Evolutionary conservation across 2,329 filamentous ascomycete species (phyloP), one percentile per base, ranked within the genome.

Genomic region (Zopfia rhizophila): DNA sequence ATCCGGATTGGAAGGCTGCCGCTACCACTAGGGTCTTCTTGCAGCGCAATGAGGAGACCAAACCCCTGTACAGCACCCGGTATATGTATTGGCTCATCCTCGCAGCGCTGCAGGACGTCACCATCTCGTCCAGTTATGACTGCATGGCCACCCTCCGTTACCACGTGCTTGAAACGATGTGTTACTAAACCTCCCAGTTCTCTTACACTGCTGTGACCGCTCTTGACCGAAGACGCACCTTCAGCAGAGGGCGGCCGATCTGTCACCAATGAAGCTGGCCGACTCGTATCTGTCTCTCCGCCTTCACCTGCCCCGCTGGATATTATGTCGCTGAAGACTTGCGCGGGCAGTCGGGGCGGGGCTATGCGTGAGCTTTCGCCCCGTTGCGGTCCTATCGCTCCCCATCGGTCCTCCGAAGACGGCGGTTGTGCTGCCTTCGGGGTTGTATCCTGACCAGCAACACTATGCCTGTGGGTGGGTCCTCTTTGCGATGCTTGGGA

Each of bases 81-180:
- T 1, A 91, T 87, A 55, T 93, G 90, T 18, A 96, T 96, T 0
- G 91, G 91, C 61, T 96, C 91, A 61, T 96, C 91, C 69, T 96
- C 91, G 63, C 91, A 96, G 39, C 85, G 82, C 65, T 95, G 89
- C 31, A 94, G 74, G 1, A 80, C 83, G 2, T 84, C 81, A 2
- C 85, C 87, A 40, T 90, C 85, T 43, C 88, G 81, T 5, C 91
- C 91, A 1, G 90, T 94, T 41, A 96, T 89, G 21, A 96, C 82
- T 18, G 88, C 85, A 72, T 96, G 90, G 0, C 91, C 91, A 12
- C 85, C 88, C 2, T 89, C 84, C 0, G 89, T 91, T 18, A 87
- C 75, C 3, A 89, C 78, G 63, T 96, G 90, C 56, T 86, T 88
- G 72, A 95, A 96, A 2, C 91, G 86, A 17, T 85, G 79, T 1